Evolutionary conservation across 2,329 filamentous ascomycete species (phyloP), one percentile per base, ranked within the genome.

Genomic region (Trichophyton benhamiae): DNA sequence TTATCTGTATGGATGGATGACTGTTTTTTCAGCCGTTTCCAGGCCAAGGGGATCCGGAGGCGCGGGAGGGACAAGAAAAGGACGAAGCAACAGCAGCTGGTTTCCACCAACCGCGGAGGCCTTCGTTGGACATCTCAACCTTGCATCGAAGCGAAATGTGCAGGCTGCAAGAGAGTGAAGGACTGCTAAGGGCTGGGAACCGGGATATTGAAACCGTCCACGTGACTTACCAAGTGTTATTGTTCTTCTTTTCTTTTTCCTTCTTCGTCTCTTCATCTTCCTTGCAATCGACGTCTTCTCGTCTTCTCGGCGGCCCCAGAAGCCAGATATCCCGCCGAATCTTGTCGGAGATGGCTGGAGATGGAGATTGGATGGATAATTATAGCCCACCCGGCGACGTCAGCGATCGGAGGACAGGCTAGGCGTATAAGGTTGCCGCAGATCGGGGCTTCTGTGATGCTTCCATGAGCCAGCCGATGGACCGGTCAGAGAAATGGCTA

Each of bases 301-400:
- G n/a, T 30, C 49, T 53, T 53, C 9, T 44, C 15, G n/a, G 41
- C 22, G 49, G 49, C 27, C 49, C 49, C 22, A 53, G 49, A 53
- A 33, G 49, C 49, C 49, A 53, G 25, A n/a, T 53, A 53, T 53
- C 49, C 49, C 49, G 49, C 49, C 49, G 49, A 53, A 4, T 53
- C 22, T 53, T 27, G 49, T 53, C 49, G 49, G 49, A 53, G 49
- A 53, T 27, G 49, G 13, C 49, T 48, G 17, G 44, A 48, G 17
- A 20, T 48, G 49, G 49, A 33, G 22, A 25, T 15, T 30, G 27
- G 22, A 13, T 53, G 49, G 49, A 53, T 53, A 53, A 53, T 27
- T 53, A 53, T 53, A 53, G 49, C 49, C 49, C 15, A 30, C 49
- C 49, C 49, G 13, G 17, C 49, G 15, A n/a, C 49, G 9, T 30